A percentile compares a stretch with the other conserved stretches of the same genome.
phyloP scores from a whole-genome alignment of 805 yeast species.

The Lachancea cidri region DNA sequence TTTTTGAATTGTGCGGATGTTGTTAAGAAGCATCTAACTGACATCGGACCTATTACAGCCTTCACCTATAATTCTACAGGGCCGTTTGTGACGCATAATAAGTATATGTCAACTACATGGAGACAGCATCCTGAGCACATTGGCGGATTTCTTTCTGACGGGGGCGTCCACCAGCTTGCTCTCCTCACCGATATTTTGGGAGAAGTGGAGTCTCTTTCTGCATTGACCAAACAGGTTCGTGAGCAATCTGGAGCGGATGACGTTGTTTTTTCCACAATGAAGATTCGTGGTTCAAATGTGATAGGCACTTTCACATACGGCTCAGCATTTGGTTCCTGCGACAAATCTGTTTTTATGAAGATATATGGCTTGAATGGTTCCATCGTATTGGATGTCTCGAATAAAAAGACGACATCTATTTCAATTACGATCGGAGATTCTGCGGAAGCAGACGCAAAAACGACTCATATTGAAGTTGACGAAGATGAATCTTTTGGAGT shows the following conservation, averaged over 20 bases:
- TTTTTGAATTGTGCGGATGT: slow-evolving; percentile 55
- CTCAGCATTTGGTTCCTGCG: slow-evolving; percentile 79
- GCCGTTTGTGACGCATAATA: slow-evolving; percentile 54
- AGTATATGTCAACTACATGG: slow-evolving; percentile 74
- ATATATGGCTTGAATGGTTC: slow-evolving; percentile 81
- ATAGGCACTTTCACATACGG: slow-evolving; percentile 87
- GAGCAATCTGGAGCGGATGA: slow-evolving; percentile 79
- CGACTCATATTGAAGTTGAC: slow-evolving; percentile 34
- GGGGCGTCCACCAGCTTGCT: slow-evolving; percentile 95
- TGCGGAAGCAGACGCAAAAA: slow-evolving; percentile 24
- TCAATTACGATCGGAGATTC: slow-evolving; percentile 30
- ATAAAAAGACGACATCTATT: slow-evolving; percentile 35
- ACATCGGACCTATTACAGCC: slow-evolving; percentile 67
- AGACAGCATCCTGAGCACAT: slow-evolving; percentile 85
- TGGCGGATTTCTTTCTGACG: slow-evolving; percentile 90
- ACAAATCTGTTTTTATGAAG: slow-evolving; percentile 58
- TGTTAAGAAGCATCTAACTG: slow-evolving; percentile 52
- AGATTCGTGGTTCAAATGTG: slow-evolving; percentile 50
- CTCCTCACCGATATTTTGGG: slow-evolving; percentile 80
- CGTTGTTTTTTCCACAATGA: slow-evolving; percentile 64
- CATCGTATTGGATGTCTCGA: slow-evolving; percentile 57
- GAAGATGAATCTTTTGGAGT: slow-evolving; percentile 51
- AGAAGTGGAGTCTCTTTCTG: slow-evolving; percentile 62
- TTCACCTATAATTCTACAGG: slow-evolving; percentile 75
- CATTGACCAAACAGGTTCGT: slow-evolving; percentile 71